A percentile compares a stretch with the other conserved stretches of the same genome.
Evolutionary conservation across 371 early-diverging fungal genomes (phyloP).

Genomic region (Coemansia sp.): DNA sequence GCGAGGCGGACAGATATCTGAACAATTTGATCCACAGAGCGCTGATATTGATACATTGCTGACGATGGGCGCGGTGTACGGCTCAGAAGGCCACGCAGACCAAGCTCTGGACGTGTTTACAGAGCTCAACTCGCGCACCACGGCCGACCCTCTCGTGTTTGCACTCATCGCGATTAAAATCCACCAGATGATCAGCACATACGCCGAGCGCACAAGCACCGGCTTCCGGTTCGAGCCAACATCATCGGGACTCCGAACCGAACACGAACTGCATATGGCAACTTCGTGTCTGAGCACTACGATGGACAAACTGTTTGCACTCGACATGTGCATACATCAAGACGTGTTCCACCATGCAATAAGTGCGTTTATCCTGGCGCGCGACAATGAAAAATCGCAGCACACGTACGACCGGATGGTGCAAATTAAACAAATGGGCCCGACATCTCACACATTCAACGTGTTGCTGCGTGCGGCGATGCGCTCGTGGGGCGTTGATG

Average conservation of each 20-base stretch:
- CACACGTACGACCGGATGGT: conserved; percentile 34
- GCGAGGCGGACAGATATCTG: not conserved
- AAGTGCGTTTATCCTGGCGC: conserved; percentile 24
- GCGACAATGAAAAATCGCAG: conserved; percentile 24
- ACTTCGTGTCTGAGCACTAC: not conserved
- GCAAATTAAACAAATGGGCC: conserved; percentile 15
- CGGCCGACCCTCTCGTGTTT: conserved; percentile 14
- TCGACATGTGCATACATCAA: conserved; percentile 12
- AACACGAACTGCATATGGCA: not conserved
- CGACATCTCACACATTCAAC: conserved; percentile 30
- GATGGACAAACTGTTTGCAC: conserved; percentile 10
- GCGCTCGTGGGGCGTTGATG: conserved; percentile 17
- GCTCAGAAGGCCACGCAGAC: not conserved
- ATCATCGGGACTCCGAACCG: not conserved
- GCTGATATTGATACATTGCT: conserved; percentile 10
- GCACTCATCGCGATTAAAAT: conserved; percentile 13
- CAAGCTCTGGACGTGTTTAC: conserved; percentile 24
- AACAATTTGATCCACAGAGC: not conserved
- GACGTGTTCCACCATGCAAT: conserved; percentile 36
- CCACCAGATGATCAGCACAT: conserved; percentile 10
- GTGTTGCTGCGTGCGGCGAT: conserved; percentile 26
- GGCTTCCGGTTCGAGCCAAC: not conserved
- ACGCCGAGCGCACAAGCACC: not conserved
- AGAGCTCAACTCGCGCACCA: not conserved
- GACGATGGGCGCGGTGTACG: not conserved